phyloP scores from a whole-genome alignment of 192 early-diverging fungal genomes.

The Phycomyces blakesleeanus region DNA sequence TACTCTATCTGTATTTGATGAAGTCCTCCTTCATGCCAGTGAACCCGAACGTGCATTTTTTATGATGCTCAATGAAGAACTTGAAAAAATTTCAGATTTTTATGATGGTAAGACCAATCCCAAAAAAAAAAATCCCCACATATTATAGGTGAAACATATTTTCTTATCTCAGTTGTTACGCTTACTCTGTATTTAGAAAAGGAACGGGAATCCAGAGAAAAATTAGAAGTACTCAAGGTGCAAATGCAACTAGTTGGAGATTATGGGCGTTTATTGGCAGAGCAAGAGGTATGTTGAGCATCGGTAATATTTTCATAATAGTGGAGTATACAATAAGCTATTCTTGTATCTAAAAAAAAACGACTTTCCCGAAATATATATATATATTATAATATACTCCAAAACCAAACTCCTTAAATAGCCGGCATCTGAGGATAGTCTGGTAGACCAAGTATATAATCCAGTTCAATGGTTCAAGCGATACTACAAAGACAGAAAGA shows the following conservation, averaged over 20 bases:
- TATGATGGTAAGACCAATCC: slow-evolving; percentile 33
- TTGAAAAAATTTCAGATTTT: slow-evolving; percentile 41
- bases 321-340: neutral
- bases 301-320: neutral
- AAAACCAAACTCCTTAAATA: no score
- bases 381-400: no score
- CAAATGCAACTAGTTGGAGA: slow-evolving; percentile 46
- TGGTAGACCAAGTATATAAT: no score
- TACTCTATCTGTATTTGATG: slow-evolving; percentile 15
- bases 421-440: no score
- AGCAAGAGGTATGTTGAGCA: slow-evolving; percentile 24
- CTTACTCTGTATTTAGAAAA: slow-evolving; percentile 32
- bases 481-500: neutral
- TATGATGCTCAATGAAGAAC: slow-evolving; percentile 37
- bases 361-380: no score
- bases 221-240: slow-evolving; percentile 41
- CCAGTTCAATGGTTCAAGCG: no score
- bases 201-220: slow-evolving; percentile 40
- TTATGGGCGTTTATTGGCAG: slow-evolving; percentile 35
- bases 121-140: neutral
- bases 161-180: neutral
- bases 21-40: slow-evolving; percentile 29
- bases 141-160: neutral
- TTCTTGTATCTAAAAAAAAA: neutral
- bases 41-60: slow-evolving; percentile 39